These are phyloP conservation scores for Asterella californica DNA, from an alignment of 225 moss, liverwort and hornwort species.

Conservation along the genomic window DNA sequence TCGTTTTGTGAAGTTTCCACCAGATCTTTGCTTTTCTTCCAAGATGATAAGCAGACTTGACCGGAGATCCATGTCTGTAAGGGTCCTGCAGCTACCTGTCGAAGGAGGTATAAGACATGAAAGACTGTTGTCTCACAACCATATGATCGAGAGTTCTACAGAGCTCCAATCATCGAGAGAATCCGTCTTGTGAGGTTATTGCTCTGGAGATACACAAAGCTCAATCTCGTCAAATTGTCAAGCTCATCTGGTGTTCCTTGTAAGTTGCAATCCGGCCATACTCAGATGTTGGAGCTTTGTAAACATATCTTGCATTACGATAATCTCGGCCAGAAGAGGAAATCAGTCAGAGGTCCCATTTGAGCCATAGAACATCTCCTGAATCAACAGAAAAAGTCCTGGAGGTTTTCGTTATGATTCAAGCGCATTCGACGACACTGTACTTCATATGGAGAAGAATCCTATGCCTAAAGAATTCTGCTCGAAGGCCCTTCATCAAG, in stretches of 20 bases:
- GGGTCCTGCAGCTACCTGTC: slow-evolving; percentile 2
- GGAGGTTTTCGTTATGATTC: no score
- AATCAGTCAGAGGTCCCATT: neutral
- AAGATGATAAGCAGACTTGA: no score
- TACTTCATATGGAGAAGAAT: no score
- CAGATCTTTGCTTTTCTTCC: no score
- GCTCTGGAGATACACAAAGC: neutral
- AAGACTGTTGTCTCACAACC: neutral
- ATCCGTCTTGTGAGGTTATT: slow-evolving; percentile 3
- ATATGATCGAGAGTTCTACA: neutral
- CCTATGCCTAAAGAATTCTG: no score
- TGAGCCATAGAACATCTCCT: no score
- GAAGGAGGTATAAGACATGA: slow-evolving; percentile 18
- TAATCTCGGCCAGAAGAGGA: neutral
- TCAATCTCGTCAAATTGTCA: neutral
- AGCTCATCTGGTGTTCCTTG: neutral
- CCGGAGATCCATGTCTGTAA: slow-evolving; percentile 10
- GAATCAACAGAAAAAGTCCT: no score
- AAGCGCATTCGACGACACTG: no score
- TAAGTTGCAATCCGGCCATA: neutral
- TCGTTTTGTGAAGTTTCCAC: no score
- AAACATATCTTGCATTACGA: neutral
- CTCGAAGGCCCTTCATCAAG: no score
- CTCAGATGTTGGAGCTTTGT: slow-evolving; percentile 20
- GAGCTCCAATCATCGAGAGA: neutral